Base-by-base conservation (phyloP, 2,329 filamentous ascomycete genomes). In the Diplodia sapinea region DNA sequence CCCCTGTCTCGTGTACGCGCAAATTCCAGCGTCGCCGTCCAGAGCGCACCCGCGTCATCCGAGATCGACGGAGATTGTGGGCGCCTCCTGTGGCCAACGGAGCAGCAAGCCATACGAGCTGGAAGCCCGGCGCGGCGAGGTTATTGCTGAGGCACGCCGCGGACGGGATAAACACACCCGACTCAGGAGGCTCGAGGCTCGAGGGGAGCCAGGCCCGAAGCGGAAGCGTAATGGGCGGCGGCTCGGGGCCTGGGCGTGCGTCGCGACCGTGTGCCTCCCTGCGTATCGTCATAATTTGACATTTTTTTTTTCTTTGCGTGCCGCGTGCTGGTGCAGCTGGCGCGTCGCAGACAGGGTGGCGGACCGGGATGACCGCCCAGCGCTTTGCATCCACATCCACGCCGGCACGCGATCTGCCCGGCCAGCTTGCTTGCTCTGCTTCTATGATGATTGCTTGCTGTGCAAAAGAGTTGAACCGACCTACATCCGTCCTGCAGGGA, bases 11-110 rank as follows among this genome's bases (percentile, higher is more conserved):
- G 62, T 38, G 36, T 65, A 43, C 50, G 47, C 59, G 47, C n/a
- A 63, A 51, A 63, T 63, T 63, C 59, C 59, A 63, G 23, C 36
- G 38, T 33, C 20, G 56, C 54, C 54, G 57, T 29, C 57, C 40
- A 38, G 54, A 55, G 51, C 56, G 36, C 36, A 26, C 59, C 59
- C 59, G 59, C 59, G 59, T 63, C 59, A 63, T 63, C 59, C 59
- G 59, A 65, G 62, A 65, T 65, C 62, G 62, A 65, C 62, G 62
- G 62, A 65, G 62, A 65, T 65, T 65, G 62, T 63, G 59, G 59
- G 31, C 59, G 59, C 57, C 57, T 62, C 57, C 57, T 50, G 57
- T 62, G 57, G 57, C 17, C 26, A 40, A 23, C n/a, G 31, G 20
- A 26, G 31, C 26, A 51, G 31, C 31, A 23, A 33, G 62, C 55